Conservation (phyloP, 176 grass and related monocot species). For the Triticum aestivum region DNA sequence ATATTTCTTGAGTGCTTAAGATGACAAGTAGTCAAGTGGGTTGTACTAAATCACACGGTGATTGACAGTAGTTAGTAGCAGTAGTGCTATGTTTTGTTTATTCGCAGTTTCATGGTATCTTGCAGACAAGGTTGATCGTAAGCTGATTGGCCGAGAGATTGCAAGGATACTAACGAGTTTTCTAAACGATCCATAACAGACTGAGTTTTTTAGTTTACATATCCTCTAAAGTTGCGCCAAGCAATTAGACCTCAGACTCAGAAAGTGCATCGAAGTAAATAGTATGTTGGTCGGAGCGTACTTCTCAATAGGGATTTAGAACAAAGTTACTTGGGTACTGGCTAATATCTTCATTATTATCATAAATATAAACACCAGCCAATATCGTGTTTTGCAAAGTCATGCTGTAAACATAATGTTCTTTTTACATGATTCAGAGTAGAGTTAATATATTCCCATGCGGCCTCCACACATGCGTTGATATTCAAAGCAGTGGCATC, state of each 20-base stretch:
- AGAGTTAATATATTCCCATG: background rate
- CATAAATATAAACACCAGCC: background rate
- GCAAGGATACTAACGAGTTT: background rate
- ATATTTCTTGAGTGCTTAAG: background rate
- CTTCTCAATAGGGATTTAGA: no score
- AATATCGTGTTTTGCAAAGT: no score
- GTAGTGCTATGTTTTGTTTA: background rate
- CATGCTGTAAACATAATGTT: background rate
- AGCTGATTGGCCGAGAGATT: background rate
- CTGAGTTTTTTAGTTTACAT: background rate
- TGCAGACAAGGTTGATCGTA: background rate
- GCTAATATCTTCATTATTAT: background rate
- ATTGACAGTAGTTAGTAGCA: background rate
- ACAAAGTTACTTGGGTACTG: background rate
- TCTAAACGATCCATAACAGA: background rate
- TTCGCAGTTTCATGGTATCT: background rate
- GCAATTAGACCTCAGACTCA: no score
- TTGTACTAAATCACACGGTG: background rate
- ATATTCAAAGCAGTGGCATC: background rate
- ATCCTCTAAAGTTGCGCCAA: background rate
- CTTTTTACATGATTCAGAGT: background rate
- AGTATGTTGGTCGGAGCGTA: no score
- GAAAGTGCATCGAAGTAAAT: no score
- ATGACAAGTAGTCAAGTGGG: background rate
- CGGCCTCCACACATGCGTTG: no score